Conservation (phyloP, 164 flowering plant genomes). For the Vitis labrusca region DNA sequence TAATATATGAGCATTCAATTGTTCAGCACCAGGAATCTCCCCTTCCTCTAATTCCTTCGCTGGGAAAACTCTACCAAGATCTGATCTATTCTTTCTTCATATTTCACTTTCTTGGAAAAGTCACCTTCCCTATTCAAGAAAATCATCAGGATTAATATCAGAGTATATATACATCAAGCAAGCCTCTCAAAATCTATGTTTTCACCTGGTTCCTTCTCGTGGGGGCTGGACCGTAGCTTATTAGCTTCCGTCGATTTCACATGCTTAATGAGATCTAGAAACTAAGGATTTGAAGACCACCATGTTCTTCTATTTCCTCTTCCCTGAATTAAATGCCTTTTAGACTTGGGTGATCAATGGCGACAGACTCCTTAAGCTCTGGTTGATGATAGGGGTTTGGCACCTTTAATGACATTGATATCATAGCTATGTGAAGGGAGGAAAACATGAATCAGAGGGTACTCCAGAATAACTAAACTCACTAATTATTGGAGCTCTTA, state of each 20-base stretch:
- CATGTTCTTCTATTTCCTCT: constrained; percentile 65
- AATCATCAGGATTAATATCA: constrained; percentile 59
- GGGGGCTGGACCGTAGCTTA: constrained; percentile 1
- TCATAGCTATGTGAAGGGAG: constrained; percentile 64
- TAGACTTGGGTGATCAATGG: constrained; percentile 29
- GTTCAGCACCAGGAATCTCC: constrained; percentile 38
- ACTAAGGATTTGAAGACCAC: constrained; percentile 34
- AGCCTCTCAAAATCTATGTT: constrained; percentile 41
- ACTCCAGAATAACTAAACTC: constrained; percentile 56
- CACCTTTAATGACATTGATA: constrained; percentile 51
- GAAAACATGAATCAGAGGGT: constrained; percentile 72
- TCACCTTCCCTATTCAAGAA: constrained; percentile 46
- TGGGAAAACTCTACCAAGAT: constrained; percentile 5
- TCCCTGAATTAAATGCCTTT: constrained; percentile 59
- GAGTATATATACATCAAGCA: constrained; percentile 52
- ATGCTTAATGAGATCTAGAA: constrained; percentile 45
- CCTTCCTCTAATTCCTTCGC: constrained; percentile 70
- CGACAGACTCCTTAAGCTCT: constrained; percentile 16
- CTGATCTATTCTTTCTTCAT: constrained; percentile 5
- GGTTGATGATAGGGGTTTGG: constrained; percentile 14
- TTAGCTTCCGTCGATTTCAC: constrained; percentile 8
- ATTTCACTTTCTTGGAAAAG: constrained; percentile 23
- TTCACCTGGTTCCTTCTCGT: constrained; percentile 18
- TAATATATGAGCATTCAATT: too few species aligned
- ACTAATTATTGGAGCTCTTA: constrained; percentile 48